A percentile compares a stretch with the other conserved stretches of the same genome.
These are phyloP conservation scores for Alternaria burnsii DNA, from an alignment of 2,329 filamentous ascomycete species.

Conservation along the genomic window DNA sequence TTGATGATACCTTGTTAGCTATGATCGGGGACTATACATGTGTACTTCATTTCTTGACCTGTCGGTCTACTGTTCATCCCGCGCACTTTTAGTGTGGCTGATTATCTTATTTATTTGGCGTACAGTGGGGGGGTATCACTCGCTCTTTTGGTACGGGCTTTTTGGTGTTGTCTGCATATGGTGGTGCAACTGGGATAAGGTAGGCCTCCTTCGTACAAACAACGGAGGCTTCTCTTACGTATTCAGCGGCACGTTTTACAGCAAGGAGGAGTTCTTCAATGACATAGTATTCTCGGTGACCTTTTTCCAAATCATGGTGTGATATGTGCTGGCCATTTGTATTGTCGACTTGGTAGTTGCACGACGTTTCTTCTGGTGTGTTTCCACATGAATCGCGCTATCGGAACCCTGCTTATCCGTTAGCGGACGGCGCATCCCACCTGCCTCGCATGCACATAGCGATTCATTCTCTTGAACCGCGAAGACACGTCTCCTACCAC, in stretches of 20 bases:
- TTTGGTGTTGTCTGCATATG: constrained; percentile 25
- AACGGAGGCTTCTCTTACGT: constrained; percentile 16
- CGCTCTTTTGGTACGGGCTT: constrained; percentile 25
- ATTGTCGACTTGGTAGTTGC: not conserved
- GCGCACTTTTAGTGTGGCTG: constrained; percentile 10
- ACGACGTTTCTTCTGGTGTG: not conserved
- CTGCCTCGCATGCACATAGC: constrained; percentile 18
- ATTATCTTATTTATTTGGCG: constrained; percentile 24
- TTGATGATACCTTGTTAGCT: constrained; percentile 16
- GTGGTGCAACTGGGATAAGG: constrained; percentile 21
- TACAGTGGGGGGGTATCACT: constrained; percentile 32
- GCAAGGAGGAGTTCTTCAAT: constrained; percentile 11
- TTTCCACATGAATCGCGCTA: constrained; percentile 9
- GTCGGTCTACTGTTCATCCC: constrained; percentile 7
- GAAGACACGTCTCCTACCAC: not conserved
- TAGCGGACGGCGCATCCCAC: constrained; percentile 24
- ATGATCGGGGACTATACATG: constrained; percentile 12
- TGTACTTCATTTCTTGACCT: constrained; percentile 11
- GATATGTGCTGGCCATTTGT: not conserved
- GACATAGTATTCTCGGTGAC: constrained; percentile 18
- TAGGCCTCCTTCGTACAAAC: constrained; percentile 20
- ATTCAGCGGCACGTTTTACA: constrained; percentile 18
- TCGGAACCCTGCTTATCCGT: constrained; percentile 19
- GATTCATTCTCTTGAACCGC: constrained; percentile 15
- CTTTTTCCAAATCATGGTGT: not conserved